Evolutionary conservation across 2,329 filamentous ascomycete species (phyloP), one percentile per base, ranked within the genome.

Genomic region (Dothidotthia symphoricarpi): DNA sequence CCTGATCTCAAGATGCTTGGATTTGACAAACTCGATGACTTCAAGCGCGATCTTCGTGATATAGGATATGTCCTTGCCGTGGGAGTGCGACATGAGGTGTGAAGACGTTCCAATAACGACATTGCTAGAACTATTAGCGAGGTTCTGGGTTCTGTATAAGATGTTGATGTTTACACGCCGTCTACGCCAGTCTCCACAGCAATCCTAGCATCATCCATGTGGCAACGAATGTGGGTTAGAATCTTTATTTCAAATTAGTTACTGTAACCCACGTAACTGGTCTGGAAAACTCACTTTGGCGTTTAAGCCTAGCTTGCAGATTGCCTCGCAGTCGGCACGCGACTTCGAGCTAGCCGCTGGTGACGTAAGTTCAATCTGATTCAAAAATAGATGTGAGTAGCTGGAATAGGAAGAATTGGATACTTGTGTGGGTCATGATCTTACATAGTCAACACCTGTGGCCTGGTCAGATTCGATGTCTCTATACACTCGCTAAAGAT

Each of bases 231-330:
- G 71, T 93, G 84, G 59, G 82, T 86, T 43, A 78, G 69, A 52
- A 79, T 77, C 74, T 80, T 75, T 57, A 72, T 69, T 58, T 66
- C 59, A 43, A 61, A 43, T 53, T 58, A 25, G 7, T n/a, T 13
- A 34, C 31, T 12, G 24, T 28, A 31, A n/a, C 12, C 12, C 15
- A 24, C 4, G 13, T 24, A n/a, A 11, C 17, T 8, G 28, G n/a
- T 88, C 12, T 16, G 30, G 44, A 53, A n/a, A n/a, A n/a, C n/a
- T n/a, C n/a, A n/a, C n/a, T n/a, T n/a, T n/a, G n/a, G n/a, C n/a
- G n/a, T 53, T 90, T 69, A 96, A 80, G 49, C 89, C 89, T 36
- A 96, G 85, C 77, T 90, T 88, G 85, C 88, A 94, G 63, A 96
- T 95, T 39, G 83, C 83, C 73, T 93, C 85, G 69, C 88, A 95